Base-by-base conservation (phyloP, 441 rosid species). In the Daphne laureola region DNA sequence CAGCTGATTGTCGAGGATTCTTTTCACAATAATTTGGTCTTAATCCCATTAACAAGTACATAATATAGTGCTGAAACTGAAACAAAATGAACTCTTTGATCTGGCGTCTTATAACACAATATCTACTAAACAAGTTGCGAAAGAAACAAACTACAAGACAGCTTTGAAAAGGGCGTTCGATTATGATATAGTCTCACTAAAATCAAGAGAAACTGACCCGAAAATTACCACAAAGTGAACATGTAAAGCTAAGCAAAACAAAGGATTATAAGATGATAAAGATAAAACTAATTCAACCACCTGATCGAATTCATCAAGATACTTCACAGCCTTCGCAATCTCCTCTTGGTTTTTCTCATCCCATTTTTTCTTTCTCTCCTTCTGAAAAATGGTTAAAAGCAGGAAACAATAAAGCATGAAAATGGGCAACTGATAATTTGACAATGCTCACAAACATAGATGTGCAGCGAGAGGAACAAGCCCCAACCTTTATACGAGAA, bases 281-380 rank as follows among this genome's bases (percentile, higher is more conserved):
- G 40, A 27, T 15, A 46, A 52, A 31, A 26, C 14, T 40, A 67
- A 59, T 51, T 63, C 52, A 54, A 57, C 60, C 57, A 90, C 99
- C 99, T 93, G 82, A 61, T 81, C 76, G 49, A 93, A 93, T 67
- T 82, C 87, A 61, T 82, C 84, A 42, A 87, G 83, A 54, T 67
- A 78, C 74, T 78, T 83, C 46, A 90, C 76, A 73, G 95, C 91
- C 78, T 74, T 79, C 8, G 95, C 90, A 53, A 93, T 83, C 74
- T 78, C 95, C 69, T 85, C 96, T 72, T 93, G 95, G 63, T 74
- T 85, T 58, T 80, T 80, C 67, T 82, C 90, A 70, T 90, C 95
- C 97, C 96, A 93, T 58, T 56, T 79, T 73, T 84, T 93, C 76
- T 74, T 85, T 57, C 95, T 82, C 68, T 90, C 96, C 69, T 78